Evolutionary conservation across 202 grass and related monocot genomes (phyloP), one percentile per base, ranked within the genome.

Genomic region (Carex arenaria): DNA sequence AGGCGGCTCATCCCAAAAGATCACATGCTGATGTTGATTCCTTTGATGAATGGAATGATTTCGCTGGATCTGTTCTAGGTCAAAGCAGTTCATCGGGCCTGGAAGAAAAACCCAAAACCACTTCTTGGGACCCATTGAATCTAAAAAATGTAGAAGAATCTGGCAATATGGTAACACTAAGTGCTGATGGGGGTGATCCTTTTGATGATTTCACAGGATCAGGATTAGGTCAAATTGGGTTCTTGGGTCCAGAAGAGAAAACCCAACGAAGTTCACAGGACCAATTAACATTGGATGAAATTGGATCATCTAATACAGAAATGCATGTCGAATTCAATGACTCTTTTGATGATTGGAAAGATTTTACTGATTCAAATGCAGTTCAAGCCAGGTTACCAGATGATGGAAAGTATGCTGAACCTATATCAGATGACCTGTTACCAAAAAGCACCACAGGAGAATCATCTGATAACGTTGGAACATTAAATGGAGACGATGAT

Each of bases 331-430:
- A 89, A 82, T 75, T 60, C 60, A 64, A 90, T 55, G 91, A 89
- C 78, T 86, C 81, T 78, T 84, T 90, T 89, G 88, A 94, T 87
- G 88, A 87, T 78, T 99, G 91, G 96, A 85, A 99, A 78, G 89
- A 89, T 99, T 99, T 92, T 86, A 72, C 83, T 19, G 64, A 56
- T 51, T 90, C 89, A 55, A 80, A 81, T 87, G 63, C 88, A 88
- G 69, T 84, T 64, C 78, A 76, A 47, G 65, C 45, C 14, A 59
- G n/a, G 65, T 68, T 36, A 22, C 28, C 20, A 57, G 40, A 60
- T n/a, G 30, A 78, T 40, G 74, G 31, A 38, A 18, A 56, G 38
- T 32, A n/a, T 15, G 47, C 80, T 68, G 30, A 67, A 70, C 51
- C 64, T 67, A 65, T 51, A 52, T 51, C 59, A 81, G 61, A 40